Conservation (phyloP, 768 basidiomycete species). For the Rossbeevera mucosa region DNA sequence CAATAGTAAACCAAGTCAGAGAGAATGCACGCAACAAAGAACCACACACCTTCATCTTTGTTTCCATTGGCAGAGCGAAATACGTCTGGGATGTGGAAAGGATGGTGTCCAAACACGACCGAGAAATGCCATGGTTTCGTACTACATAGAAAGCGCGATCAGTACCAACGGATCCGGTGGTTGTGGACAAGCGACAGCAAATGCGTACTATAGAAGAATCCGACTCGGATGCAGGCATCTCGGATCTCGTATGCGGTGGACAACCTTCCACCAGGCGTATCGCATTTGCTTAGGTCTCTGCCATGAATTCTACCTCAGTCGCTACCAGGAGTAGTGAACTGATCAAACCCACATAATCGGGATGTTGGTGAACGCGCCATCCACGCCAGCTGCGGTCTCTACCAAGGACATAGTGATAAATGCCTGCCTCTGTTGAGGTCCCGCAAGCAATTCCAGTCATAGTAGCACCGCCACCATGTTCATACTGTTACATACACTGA, state of each 20-base stretch:
- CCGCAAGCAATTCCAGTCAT: too few relatives aligned
- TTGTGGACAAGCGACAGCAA: neutral
- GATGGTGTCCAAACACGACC: slow-evolving; percentile 41
- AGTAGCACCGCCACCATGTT: too few relatives aligned
- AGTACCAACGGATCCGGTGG: neutral
- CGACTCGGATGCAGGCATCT: slow-evolving; percentile 75
- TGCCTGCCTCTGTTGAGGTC: too few relatives aligned
- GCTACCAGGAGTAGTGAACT: neutral
- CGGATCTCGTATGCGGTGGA: slow-evolving; percentile 55
- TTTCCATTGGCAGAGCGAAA: slow-evolving; percentile 58
- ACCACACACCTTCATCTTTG: slow-evolving; percentile 62
- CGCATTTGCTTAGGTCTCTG: slow-evolving; percentile 20
- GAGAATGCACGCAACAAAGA: neutral
- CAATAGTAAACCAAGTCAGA: neutral
- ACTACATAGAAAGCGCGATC: slow-evolving; percentile 39
- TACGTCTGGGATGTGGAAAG: slow-evolving; percentile 51
- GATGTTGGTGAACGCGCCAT: slow-evolving; percentile 21
- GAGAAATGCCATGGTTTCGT: slow-evolving; percentile 69
- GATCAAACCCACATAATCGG: slow-evolving; percentile 25
- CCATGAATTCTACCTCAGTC: neutral
- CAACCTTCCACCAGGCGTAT: slow-evolving; percentile 30
- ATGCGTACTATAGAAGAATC: slow-evolving; percentile 74
- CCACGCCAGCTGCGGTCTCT: slow-evolving; percentile 12
- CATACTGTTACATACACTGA: too few relatives aligned
- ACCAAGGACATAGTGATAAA: slow-evolving; percentile 21